phyloP scores from a whole-genome alignment of 225 moss, liverwort and hornwort species.

The Polytrichum formosum region DNA sequence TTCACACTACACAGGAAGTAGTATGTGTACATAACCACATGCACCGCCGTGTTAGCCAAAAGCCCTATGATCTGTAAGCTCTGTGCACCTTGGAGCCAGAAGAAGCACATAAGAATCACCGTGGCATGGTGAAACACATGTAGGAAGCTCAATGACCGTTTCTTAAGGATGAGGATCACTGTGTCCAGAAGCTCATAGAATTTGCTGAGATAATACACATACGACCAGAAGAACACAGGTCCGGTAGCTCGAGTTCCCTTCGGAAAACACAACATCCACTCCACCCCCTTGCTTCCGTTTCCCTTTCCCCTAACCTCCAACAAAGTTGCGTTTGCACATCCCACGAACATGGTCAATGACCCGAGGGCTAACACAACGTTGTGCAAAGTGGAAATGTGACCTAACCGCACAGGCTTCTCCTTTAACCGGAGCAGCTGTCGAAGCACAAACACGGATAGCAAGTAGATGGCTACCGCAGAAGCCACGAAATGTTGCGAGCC shows the following conservation, averaged over 20 bases:
- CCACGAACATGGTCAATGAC: slow-evolving; percentile 72
- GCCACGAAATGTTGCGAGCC: slow-evolving; percentile 58
- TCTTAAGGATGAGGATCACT: slow-evolving; percentile 59
- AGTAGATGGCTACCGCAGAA: slow-evolving; percentile 44
- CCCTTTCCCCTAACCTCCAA: slow-evolving; percentile 58
- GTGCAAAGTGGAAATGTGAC: slow-evolving; percentile 60
- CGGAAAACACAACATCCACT: slow-evolving; percentile 86
- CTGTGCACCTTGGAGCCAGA: slow-evolving; percentile 84
- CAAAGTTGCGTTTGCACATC: slow-evolving; percentile 56
- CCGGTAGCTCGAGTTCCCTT: slow-evolving; percentile 70
- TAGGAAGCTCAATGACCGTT: slow-evolving; percentile 69
- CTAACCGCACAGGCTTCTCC: slow-evolving; percentile 58
- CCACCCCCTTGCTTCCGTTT: slow-evolving; percentile 58
- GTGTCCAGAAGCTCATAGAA: slow-evolving; percentile 87
- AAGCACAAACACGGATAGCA: slow-evolving; percentile 43
- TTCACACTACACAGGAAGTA: slow-evolving; percentile 84
- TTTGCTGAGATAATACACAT: slow-evolving; percentile 95
- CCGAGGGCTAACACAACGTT: slow-evolving; percentile 73
- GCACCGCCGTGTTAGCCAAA: slow-evolving; percentile 88
- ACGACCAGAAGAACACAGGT: slow-evolving; percentile 93
- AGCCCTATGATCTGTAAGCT: slow-evolving; percentile 90
- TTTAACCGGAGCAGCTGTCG: slow-evolving; percentile 38
- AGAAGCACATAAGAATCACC: slow-evolving; percentile 95
- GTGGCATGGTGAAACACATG: slow-evolving; percentile 88
- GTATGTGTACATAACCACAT: slow-evolving; percentile 92